Evolutionary conservation across 78 protist genomes (phyloP).

Genomic region (Dictyostelium purpureum): DNA sequence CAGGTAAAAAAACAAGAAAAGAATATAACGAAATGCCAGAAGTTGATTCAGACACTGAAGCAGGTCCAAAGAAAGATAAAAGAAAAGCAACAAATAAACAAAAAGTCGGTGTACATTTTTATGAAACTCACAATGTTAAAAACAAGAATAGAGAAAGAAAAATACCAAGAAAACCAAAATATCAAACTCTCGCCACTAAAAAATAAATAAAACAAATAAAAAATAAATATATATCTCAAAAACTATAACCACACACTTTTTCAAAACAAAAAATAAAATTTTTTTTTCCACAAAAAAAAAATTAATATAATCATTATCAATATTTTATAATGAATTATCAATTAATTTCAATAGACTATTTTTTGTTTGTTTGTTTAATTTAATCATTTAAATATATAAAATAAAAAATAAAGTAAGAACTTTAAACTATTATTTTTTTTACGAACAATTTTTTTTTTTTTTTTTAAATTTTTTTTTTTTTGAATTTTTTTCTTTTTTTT

Average conservation of each 20-base stretch:
- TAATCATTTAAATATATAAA: not conserved
- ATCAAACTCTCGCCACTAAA: not conserved
- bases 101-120: constrained; percentile 61
- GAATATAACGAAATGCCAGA: constrained; percentile 50
- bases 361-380: not conserved
- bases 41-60: constrained; percentile 55
- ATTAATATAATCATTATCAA: too few relatives aligned
- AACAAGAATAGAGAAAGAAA: constrained; percentile 60
- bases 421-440: not conserved
- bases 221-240: not conserved
- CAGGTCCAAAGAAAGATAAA: not conserved
- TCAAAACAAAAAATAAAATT: not conserved
- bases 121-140: constrained; percentile 52
- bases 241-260: not conserved
- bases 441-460: not conserved
- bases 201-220: not conserved
- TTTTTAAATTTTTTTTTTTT: not conserved
- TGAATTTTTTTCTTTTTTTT: not conserved
- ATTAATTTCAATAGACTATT: not conserved
- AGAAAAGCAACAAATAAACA: constrained; percentile 29
- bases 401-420: too few relatives aligned
- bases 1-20: constrained; percentile 19
- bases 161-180: constrained; percentile 37
- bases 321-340: not conserved
- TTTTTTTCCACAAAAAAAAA: not conserved